These are phyloP conservation scores for Dactylella cylindrospora DNA, from an alignment of 2,329 filamentous ascomycete species.

Conservation along the genomic window DNA sequence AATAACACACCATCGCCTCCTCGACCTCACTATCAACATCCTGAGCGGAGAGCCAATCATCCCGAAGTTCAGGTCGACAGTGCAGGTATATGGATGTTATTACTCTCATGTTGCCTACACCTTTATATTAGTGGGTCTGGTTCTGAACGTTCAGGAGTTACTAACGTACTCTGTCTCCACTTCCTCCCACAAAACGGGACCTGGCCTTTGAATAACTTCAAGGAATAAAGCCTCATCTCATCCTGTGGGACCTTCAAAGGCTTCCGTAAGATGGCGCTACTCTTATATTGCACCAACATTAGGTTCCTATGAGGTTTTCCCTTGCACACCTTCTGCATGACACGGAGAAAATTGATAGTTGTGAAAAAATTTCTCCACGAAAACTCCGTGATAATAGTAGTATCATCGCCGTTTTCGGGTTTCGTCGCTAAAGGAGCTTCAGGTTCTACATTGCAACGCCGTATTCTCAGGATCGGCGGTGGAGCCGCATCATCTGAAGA, in stretches of 20 bases:
- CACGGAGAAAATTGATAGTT: slow-evolving; percentile 88
- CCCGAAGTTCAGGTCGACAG: slow-evolving; percentile 84
- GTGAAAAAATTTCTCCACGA: slow-evolving; percentile 95
- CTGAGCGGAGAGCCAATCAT: slow-evolving; percentile 90
- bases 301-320: slow-evolving; percentile 93
- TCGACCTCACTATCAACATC: slow-evolving; percentile 94
- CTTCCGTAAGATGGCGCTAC: slow-evolving; percentile 85
- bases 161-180: slow-evolving; percentile 73
- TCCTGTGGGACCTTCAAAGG: slow-evolving; percentile 86
- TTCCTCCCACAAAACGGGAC: slow-evolving; percentile 97
- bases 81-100: slow-evolving; percentile 96
- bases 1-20: slow-evolving; percentile 64
- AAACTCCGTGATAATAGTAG: slow-evolving; percentile 80
- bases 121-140: slow-evolving; percentile 1
- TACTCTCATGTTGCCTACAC: slow-evolving; percentile 81
- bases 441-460: slow-evolving; percentile 54
- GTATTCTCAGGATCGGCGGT: slow-evolving; percentile 73
- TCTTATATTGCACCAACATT: slow-evolving; percentile 93
- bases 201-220: slow-evolving; percentile 98
- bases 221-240: slow-evolving; percentile 83
- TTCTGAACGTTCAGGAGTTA: no score
- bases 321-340: slow-evolving; percentile 97
- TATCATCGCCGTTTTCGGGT: slow-evolving; percentile 26
- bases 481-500: slow-evolving; percentile 72
- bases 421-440: slow-evolving; percentile 49